Evolutionary conservation across 805 yeast species (phyloP).

Genomic region (Yarrowia sp.): DNA sequence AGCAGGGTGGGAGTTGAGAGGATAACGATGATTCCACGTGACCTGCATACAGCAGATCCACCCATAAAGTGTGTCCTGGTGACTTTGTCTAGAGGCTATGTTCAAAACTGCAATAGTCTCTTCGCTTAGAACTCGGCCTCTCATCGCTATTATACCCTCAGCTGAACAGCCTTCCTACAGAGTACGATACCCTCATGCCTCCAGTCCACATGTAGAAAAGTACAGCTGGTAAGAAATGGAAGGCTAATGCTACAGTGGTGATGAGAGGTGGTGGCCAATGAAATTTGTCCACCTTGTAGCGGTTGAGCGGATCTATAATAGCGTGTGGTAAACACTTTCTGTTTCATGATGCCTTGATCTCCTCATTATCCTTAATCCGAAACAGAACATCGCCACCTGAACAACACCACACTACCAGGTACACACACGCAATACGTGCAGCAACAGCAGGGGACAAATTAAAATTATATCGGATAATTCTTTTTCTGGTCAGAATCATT

Average conservation of each 20-base stretch:
- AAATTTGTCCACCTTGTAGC: too few species aligned
- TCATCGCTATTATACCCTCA: too few species aligned
- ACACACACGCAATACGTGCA: too few species aligned
- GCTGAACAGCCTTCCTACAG: too few species aligned
- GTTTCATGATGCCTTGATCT: not conserved
- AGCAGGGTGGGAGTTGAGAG: not conserved
- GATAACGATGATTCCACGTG: not conserved
- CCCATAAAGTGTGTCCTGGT: not conserved
- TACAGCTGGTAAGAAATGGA: not conserved
- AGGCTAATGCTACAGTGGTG: not conserved
- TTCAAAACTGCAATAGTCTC: too few species aligned
- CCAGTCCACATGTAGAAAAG: too few species aligned
- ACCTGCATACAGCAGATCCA: not conserved
- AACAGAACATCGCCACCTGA: not conserved
- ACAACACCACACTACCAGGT: too few species aligned
- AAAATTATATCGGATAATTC: conserved; percentile 18
- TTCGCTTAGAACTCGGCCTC: too few species aligned
- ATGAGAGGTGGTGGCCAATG: not conserved
- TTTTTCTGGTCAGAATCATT: not conserved
- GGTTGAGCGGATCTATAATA: not conserved
- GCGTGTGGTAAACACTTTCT: not conserved
- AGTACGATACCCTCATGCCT: too few species aligned
- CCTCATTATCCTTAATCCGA: not conserved
- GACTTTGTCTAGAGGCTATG: not conserved
- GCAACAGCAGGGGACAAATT: not conserved